Evolutionary conservation across 495 filamentous ascomycete genomes (phyloP).

Genomic region (Massariosphaeria phaeospora): DNA sequence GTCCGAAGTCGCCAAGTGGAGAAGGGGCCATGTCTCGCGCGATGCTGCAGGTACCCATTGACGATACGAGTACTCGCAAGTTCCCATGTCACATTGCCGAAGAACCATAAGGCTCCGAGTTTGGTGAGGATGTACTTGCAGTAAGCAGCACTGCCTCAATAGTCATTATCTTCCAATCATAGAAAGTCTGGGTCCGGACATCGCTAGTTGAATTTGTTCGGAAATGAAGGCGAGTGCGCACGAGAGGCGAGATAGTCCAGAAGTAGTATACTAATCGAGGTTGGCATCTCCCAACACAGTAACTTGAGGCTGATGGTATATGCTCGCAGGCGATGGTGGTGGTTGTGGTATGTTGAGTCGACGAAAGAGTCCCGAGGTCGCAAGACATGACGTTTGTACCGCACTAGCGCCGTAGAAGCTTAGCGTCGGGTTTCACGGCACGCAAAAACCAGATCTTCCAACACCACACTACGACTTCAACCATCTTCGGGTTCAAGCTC

Average conservation of each 20-base stretch:
- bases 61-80: slow-evolving; percentile 6
- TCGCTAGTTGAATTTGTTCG: background rate
- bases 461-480: too few species aligned
- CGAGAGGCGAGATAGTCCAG: background rate
- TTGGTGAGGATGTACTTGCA: background rate
- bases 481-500: too few species aligned
- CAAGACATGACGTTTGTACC: too few species aligned
- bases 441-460: too few species aligned
- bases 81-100: background rate
- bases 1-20: background rate
- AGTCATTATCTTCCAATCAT: slow-evolving; percentile 1
- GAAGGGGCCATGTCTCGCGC: slow-evolving; percentile 11
- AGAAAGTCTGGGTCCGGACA: background rate
- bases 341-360: too few species aligned
- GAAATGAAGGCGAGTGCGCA: slow-evolving; percentile 7
- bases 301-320: too few species aligned
- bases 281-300: too few species aligned
- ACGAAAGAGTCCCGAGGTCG: too few species aligned
- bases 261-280: too few species aligned
- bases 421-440: too few species aligned
- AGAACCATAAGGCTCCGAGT: background rate
- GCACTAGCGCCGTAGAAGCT: too few species aligned
- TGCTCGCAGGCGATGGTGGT: too few species aligned
- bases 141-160: slow-evolving; percentile 16
- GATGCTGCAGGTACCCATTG: slow-evolving; percentile 16